Conservation (phyloP, 1,284 basidiomycete species). For the Puccinia coronata region DNA sequence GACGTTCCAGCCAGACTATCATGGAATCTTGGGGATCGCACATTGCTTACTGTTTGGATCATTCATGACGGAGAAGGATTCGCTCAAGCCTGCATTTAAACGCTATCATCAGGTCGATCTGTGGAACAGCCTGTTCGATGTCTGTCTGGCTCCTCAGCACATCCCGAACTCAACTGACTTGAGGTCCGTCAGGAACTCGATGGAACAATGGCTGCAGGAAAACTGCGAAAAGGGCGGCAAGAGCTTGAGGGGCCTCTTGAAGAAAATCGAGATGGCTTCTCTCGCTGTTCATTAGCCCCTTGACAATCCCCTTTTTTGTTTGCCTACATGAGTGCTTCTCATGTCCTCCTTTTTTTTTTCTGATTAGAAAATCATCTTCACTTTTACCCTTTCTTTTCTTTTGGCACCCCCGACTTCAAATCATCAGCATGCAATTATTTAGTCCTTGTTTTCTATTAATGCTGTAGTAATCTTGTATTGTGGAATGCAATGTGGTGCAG, state of each 20-base stretch:
- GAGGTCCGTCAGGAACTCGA: conserved; percentile 67
- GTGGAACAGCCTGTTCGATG: conserved; percentile 81
- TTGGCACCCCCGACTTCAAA: no score
- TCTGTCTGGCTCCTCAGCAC: conserved; percentile 76
- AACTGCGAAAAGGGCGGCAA: conserved; percentile 74
- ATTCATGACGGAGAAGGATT: conserved; percentile 75
- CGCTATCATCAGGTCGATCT: conserved; percentile 92
- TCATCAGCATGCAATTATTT: no score
- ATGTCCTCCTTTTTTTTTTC: conserved; percentile 33
- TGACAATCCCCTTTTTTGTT: background rate
- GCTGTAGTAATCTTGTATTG: no score
- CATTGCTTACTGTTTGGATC: conserved; percentile 96
- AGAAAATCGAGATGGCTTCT: conserved; percentile 67
- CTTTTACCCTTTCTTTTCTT: no score
- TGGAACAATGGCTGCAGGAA: conserved; percentile 79
- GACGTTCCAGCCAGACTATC: conserved; percentile 95
- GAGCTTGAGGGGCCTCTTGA: conserved; percentile 78
- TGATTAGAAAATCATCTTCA: no score
- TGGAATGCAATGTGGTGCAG: no score
- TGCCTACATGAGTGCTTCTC: background rate
- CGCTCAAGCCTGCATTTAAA: conserved; percentile 74
- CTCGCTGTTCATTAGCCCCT: conserved; percentile 31
- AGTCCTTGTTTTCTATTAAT: no score
- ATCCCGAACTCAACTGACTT: conserved; percentile 59
- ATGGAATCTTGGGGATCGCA: conserved; percentile 84